Evolutionary conservation across 495 filamentous ascomycete species (phyloP).

Genomic region (Hypomontagnella monticulosa): DNA sequence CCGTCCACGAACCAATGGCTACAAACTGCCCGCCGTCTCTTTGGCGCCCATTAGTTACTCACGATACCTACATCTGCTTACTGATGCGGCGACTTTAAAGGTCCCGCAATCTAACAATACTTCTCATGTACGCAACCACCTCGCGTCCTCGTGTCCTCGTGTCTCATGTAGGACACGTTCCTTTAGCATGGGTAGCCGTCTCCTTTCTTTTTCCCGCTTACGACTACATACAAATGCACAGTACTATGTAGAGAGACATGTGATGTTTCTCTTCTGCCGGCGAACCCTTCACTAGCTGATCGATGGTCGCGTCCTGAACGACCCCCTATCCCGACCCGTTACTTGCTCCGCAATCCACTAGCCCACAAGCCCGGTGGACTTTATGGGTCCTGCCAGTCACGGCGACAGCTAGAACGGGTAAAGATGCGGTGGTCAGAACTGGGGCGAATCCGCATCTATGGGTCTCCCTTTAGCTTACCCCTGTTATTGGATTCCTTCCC

Average conservation of each 20-base stretch:
- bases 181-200: constrained; percentile 20
- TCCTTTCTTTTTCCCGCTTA: constrained; percentile 17
- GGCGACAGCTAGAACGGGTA: constrained; percentile 32
- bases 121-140: constrained; percentile 38
- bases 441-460: constrained; percentile 29
- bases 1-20: constrained; percentile 25
- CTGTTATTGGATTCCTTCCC: constrained; percentile 25
- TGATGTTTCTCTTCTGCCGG: constrained; percentile 19
- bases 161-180: constrained; percentile 19
- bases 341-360: constrained; percentile 3
- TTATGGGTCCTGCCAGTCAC: constrained; percentile 28
- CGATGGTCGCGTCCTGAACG: too few species aligned
- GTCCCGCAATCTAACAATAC: constrained; percentile 19
- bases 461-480: constrained; percentile 22
- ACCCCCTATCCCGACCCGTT: constrained; percentile 29
- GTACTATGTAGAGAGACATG: constrained; percentile 1
- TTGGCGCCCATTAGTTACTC: constrained; percentile 33
- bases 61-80: neutral
- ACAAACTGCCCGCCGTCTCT: constrained; percentile 20
- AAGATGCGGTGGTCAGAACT: constrained; percentile 26
- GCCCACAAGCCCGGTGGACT: constrained; percentile 27
- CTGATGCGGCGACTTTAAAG: constrained; percentile 33
- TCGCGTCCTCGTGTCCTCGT: constrained; percentile 30
- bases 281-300: constrained; percentile 20
- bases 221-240: constrained; percentile 16